Base-by-base conservation (phyloP, 345 rosid genomes). In the Ricinus communis region DNA sequence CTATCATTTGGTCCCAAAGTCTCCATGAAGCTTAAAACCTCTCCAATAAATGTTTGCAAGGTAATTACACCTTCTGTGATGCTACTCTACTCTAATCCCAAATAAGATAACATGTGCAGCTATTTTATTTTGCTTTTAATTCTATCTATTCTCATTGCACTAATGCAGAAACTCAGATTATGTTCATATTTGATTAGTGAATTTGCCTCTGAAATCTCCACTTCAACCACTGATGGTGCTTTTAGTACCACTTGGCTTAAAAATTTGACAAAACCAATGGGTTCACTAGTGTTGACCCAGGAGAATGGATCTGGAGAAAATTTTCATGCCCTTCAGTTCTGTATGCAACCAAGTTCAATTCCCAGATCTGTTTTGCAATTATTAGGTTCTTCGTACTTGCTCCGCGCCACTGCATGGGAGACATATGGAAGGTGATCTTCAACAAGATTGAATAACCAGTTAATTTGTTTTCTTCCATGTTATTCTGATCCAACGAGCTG, bases 331-430 rank as follows among this genome's bases (percentile, higher is more conserved):
- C 83, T 85, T 72, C 85, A 81, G 68, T 85, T 87, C 65, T 87
- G 80, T 84, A 81, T 85, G 67, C 96, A 90, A 73, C 84, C 87
- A 68, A 87, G 90, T 80, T 83, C 97, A 15, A 79, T 92, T 78
- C 97, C 97, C 65, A 88, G 87, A 80, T 92, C 97, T 66, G 96
- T 95, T 72, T 68, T 87, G 80, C 97, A 89, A 76, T 76, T 87
- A 77, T 72, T 92, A 71, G 97, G 97, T 74, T 87, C 97, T 82
- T 95, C 98, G 5, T 90, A 95, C 81, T 77, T 95, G 64, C 84
- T 90, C 69, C 96, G 96, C 73, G 90, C 98, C 74, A 87, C 96
- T 67, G 86, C 94, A 76, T 95, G 98, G 98, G 99, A 95, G 84
- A 81, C 86, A 72, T 92, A 92, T 86, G 99, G 98, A 85, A 92